Evolutionary conservation across 2,329 filamentous ascomycete genomes (phyloP), one percentile per base, ranked within the genome.

Genomic region (Onygenales sp.): DNA sequence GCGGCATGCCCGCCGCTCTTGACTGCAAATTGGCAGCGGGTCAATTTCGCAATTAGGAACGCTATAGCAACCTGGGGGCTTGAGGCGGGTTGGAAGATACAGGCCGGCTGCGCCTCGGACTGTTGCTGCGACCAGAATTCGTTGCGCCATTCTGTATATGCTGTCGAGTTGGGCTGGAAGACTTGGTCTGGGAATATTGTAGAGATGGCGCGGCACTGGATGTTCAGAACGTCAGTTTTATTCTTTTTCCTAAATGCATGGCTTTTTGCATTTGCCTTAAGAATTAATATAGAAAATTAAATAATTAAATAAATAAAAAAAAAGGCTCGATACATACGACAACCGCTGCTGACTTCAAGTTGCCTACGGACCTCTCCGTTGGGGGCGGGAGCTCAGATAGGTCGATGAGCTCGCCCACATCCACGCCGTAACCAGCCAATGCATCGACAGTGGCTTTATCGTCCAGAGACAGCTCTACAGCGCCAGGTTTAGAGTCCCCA

Each of bases 1-100:
- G 78, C 75, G 54, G 77, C 78, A 64, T 83, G 80, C 1, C 80
- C 81, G 32, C 80, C 80, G 7, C 76, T 77, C 58, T 79, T 78
- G 58, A 80, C 65, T 6, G 80, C 79, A 57, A 83, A 83, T 0
- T 65, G 63, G 33, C 70, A 72, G 5, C 58, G 54, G 3, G 63
- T 65, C 2, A 65, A 48, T 3, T 61, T 62, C 6, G 63, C 61
- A n/a, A 71, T 50, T 14, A 69, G 54, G 4, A 72, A 54, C 6
- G 60, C 56, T n/a, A 60, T 54, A n/a, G 67, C 64, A 9, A 71
- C 64, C 7, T 71, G 62, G 5, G 55, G 52, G 21, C 63, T 58
- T 8, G 51, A 55, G 4, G 57, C 52, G 5, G 69, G 67, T 17
- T 63, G 60, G 58, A 72, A 68, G 39, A 69, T 59, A 44, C 69